phyloP scores from a whole-genome alignment of 2,329 filamentous ascomycete genomes.

The Cylindrodendrum hubeiense region DNA sequence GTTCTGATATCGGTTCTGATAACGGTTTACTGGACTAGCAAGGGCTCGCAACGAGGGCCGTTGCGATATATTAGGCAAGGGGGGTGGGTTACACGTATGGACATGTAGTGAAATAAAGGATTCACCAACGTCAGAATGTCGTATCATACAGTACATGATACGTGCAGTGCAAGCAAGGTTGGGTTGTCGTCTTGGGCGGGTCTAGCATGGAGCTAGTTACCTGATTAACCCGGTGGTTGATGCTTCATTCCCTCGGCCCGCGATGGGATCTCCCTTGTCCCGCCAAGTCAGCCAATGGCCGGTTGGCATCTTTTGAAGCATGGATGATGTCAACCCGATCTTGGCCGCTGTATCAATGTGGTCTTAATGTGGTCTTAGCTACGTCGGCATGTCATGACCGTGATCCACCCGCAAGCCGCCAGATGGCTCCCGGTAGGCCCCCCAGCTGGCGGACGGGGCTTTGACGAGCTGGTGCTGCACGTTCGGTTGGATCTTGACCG shows the following conservation, averaged over 20 bases:
- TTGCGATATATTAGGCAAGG: neutral
- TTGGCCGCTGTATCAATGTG: neutral
- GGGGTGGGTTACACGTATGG: neutral
- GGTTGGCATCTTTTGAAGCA: neutral
- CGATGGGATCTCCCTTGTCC: constrained; percentile 11
- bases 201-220: neutral
- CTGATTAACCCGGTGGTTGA: neutral
- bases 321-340: neutral
- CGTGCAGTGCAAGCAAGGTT: neutral
- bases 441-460: neutral
- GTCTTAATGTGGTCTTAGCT: neutral
- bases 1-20: neutral
- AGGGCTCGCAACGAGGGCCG: neutral
- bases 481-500: neutral
- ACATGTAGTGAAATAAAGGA: neutral
- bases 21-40: neutral
- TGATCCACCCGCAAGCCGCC: too few species aligned
- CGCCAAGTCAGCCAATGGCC: constrained; percentile 1
- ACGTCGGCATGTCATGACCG: neutral
- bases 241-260: constrained; percentile 18
- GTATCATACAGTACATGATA: neutral
- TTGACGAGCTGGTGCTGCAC: neutral
- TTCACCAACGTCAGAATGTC: neutral
- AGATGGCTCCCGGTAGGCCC: too few species aligned
- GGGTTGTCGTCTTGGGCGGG: neutral